Conservation (phyloP, 2,329 filamentous ascomycete species). For the Alternaria alternata region DNA sequence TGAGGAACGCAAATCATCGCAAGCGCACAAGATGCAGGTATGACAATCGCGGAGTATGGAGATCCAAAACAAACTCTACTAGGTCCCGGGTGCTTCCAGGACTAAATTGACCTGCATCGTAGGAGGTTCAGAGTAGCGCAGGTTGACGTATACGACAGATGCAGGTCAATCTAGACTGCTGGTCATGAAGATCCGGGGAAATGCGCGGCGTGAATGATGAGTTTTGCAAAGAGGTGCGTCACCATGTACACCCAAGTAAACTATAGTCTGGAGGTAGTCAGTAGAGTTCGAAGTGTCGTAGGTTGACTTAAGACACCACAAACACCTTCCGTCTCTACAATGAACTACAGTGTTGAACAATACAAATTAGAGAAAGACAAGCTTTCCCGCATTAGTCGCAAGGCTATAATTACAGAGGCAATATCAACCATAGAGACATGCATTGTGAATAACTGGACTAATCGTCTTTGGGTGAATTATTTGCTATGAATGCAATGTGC, state of each 20-base stretch:
- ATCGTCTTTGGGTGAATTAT: neutral
- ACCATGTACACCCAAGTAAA: neutral
- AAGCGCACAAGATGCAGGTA: neutral
- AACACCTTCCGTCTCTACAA: neutral
- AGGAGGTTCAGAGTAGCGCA: neutral
- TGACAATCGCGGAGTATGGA: neutral
- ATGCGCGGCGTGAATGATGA: neutral
- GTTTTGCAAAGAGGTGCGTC: neutral
- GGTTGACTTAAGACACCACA: neutral
- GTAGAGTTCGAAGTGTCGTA: neutral
- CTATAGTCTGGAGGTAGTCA: neutral
- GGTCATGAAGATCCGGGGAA: conserved; percentile 3
- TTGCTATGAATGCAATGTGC: neutral
- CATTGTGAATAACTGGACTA: neutral
- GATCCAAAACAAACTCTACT: neutral
- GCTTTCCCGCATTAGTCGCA: neutral
- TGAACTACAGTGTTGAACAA: no score
- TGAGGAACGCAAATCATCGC: neutral
- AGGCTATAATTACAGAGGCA: neutral
- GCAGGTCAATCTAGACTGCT: neutral
- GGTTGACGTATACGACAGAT: neutral
- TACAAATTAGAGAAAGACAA: neutral
- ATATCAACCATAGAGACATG: neutral
- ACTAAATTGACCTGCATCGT: conserved; percentile 1
- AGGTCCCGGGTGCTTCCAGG: neutral